Evolutionary conservation across 2,329 filamentous ascomycete species (phyloP), one percentile per base, ranked within the genome.

Genomic region (Emericellopsis cladophorae): DNA sequence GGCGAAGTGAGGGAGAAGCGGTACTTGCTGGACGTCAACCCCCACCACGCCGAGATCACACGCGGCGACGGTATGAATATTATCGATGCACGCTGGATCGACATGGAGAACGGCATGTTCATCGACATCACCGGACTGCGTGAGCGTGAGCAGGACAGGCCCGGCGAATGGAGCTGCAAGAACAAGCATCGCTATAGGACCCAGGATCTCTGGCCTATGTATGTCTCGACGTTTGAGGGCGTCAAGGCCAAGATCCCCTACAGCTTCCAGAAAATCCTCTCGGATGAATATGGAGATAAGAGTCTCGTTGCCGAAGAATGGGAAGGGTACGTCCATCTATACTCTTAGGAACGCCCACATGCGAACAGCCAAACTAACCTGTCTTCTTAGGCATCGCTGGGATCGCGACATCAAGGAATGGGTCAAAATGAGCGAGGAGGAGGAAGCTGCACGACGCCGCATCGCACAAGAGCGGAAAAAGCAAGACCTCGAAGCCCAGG

Each of bases 21-120:
- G 34, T 93, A 84, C 52, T 67, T 90, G 11, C 70, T 92, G 11
- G 85, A 92, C 53, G 66, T 90, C 45, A 92, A 90, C 60, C 81
- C 83, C 0, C 76, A 79, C 64, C 71, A 77, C 50, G 65, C 64
- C 43, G 71, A 81, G 41, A 64, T 80, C 2, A 66, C 67, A 22
- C 68, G 75, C 18, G 79, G 79, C 35, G 71, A 83, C 50, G 84
- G 84, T 15, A 64, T 70, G 54, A 93, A 93, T 55, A 73, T 92
- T 42, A 92, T 92, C 51, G 86, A 92, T 59, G 85, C 80, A 21
- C 72, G 86, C 36, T 93, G 84, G 83, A 84, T 92, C 53, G 84
- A 92, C 58, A 70, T 71, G 44, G 60, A 64, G 42, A 92, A 80
- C 50, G 85, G 85, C 37, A 70, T 90, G 52, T 93, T 84, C 58